Evolutionary conservation across 2,329 filamentous ascomycete species (phyloP).

Genomic region (Ophidiomyces ophidiicola): DNA sequence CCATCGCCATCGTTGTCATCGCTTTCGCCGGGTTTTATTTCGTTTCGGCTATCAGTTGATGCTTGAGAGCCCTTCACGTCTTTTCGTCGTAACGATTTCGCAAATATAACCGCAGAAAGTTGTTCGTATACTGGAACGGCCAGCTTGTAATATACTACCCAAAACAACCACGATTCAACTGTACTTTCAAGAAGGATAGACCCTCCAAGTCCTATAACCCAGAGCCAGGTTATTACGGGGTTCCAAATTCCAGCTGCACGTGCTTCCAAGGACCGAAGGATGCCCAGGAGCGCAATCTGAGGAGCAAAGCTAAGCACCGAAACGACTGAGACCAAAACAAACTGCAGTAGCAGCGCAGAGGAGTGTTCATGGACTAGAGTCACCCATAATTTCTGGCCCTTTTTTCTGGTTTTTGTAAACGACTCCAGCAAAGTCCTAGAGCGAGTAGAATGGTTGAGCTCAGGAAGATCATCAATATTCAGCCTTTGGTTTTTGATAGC

Average conservation of each 20-base stretch:
- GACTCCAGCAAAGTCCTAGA: slow-evolving; percentile 41
- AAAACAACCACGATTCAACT: slow-evolving; percentile 55
- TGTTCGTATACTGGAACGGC: slow-evolving; percentile 56
- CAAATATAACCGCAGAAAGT: slow-evolving; percentile 59
- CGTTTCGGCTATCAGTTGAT: slow-evolving; percentile 24
- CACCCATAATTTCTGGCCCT: slow-evolving; percentile 43
- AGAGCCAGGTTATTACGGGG: slow-evolving; percentile 49
- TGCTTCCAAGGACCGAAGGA: slow-evolving; percentile 53
- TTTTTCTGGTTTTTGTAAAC: slow-evolving; percentile 26
- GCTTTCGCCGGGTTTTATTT: slow-evolving; percentile 15
- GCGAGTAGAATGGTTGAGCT: slow-evolving; percentile 46
- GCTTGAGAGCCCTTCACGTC: slow-evolving; percentile 53
- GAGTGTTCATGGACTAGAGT: slow-evolving; percentile 49
- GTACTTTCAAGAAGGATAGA: slow-evolving; percentile 45
- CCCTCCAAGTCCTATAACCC: slow-evolving; percentile 53
- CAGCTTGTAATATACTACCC: slow-evolving; percentile 52
- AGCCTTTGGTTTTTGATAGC: slow-evolving; percentile 49
- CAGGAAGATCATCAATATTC: slow-evolving; percentile 50
- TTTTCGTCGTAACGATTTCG: slow-evolving; percentile 64
- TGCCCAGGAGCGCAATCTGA: slow-evolving; percentile 54
- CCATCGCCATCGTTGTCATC: slow-evolving; percentile 24
- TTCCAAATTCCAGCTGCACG: slow-evolving; percentile 37
- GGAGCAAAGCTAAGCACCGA: slow-evolving; percentile 55
- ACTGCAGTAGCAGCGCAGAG: slow-evolving; percentile 46
- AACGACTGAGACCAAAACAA: slow-evolving; percentile 42